Evolutionary conservation across 2,329 filamentous ascomycete species (phyloP).

Genomic region (Ilyonectria destructans): DNA sequence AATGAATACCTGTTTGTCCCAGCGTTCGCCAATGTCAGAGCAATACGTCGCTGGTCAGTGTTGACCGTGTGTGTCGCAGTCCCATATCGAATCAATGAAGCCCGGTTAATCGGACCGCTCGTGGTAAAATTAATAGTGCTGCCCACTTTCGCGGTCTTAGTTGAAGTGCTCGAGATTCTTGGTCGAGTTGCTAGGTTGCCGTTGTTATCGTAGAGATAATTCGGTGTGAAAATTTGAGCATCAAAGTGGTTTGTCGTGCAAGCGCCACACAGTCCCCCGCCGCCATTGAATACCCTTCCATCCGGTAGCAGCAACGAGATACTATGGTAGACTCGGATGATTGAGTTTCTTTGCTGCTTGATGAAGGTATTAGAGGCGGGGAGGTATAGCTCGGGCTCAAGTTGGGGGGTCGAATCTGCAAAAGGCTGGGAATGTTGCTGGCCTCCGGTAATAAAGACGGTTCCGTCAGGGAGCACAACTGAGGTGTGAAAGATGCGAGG

Average conservation of each 20-base stretch:
- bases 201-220: conserved; percentile 33
- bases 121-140: conserved; percentile 19
- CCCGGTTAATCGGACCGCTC: conserved; percentile 15
- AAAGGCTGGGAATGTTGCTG: conserved; percentile 29
- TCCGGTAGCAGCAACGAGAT: conserved; percentile 29
- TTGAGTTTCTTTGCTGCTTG: conserved; percentile 30
- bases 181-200: conserved; percentile 32
- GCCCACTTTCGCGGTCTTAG: conserved; percentile 16
- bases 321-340: conserved; percentile 36
- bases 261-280: conserved; percentile 33
- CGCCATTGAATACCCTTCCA: conserved; percentile 38
- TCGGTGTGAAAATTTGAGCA: conserved; percentile 38
- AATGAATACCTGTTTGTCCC: conserved; percentile 35
- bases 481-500: conserved; percentile 62
- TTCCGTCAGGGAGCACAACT: conserved; percentile 66
- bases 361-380: conserved; percentile 28
- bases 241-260: conserved; percentile 41
- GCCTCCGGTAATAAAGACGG: conserved; percentile 65
- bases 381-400: conserved; percentile 33
- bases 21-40: conserved; percentile 3
- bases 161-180: conserved; percentile 28
- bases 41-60: conserved; percentile 39
- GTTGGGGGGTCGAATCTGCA: conserved; percentile 24
- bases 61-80: conserved; percentile 40
- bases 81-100: conserved; percentile 37